Evolutionary conservation across 2,329 filamentous ascomycete species (phyloP).

Genomic region (Fusarium sp.): DNA sequence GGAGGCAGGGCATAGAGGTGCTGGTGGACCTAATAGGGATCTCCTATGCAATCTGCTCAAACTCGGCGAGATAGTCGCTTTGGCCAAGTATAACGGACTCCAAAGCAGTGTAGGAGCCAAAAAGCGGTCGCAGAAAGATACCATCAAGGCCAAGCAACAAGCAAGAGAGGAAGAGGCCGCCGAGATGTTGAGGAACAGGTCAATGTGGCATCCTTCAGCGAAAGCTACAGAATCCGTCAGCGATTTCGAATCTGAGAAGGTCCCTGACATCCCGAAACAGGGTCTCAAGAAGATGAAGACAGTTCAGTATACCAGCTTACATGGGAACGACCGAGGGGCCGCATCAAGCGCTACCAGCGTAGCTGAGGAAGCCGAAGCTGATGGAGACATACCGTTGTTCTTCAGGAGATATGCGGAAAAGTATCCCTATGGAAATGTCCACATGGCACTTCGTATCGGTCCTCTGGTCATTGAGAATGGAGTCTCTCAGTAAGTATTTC

Average conservation of each 20-base stretch:
- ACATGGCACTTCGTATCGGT: conserved; percentile 55
- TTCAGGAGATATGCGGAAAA: conserved; percentile 46
- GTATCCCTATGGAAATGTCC: conserved; percentile 54
- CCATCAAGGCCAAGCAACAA: conserved; percentile 1
- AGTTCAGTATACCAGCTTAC: conserved; percentile 13
- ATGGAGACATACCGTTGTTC: conserved; percentile 47
- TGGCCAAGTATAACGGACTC: conserved; percentile 33
- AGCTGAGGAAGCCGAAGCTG: conserved; percentile 29
- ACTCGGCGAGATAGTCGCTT: conserved; percentile 23
- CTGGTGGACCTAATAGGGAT: background rate
- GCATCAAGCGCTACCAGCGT: conserved; percentile 25
- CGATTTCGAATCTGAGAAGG: conserved; percentile 18
- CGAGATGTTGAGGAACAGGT: background rate
- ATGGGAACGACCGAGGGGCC: conserved; percentile 17
- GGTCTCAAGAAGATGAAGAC: conserved; percentile 24
- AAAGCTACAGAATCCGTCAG: background rate
- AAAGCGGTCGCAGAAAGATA: conserved; percentile 2
- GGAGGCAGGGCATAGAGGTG: conserved; percentile 5
- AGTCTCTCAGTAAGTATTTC: conserved; percentile 49
- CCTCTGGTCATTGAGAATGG: conserved; percentile 56
- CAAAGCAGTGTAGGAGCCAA: conserved; percentile 31
- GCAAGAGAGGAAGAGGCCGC: background rate
- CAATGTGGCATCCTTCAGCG: background rate
- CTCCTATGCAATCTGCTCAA: conserved; percentile 26
- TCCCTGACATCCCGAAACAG: background rate